Base-by-base conservation (phyloP, 2,329 filamentous ascomycete genomes). In the Penicillium brevicompactum region DNA sequence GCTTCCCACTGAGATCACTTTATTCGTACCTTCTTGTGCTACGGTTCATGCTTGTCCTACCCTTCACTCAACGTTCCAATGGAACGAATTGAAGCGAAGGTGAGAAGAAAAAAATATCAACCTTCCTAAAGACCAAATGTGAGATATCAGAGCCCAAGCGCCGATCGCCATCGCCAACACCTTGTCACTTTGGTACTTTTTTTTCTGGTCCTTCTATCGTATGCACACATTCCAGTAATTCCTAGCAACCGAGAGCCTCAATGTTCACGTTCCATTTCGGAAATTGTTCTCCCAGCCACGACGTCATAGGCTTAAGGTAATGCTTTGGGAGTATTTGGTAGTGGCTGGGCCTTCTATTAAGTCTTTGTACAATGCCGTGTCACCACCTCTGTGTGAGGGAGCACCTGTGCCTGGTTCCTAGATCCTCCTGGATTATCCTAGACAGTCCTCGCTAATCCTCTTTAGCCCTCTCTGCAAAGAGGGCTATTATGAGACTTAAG, bases 171-270 rank as follows among this genome's bases (percentile, higher is more conserved):
- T 27, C 24, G 41, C 41, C 41, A 43, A 42, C 16, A 2, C 16
- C 24, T 6, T 27, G 8, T 27, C 24, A 27, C 24, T 27, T 27
- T 27, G 24, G 24, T 27, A 27, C 24, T 27, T 27, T 27, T 27
- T 27, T 27, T 27, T 8, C 18, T 18, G 18, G 24, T 27, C 24
- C 24, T 27, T 27, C 24, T 27, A 18, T 18, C 18, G 18, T 18
- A 18, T 18, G 18, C 18, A 8, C 30, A 37, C 51, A 53, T 49
- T 53, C 51, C 8, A 37, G 9, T 10, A 48, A 65, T 60, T 60
- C 57, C 46, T 58, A 57, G 59, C 51, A 58, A 59, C 63, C 37
- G 42, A 46, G 30, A 53, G 51, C 51, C 51, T 49, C 50, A 51
- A 13, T 46, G 11, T 48, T 52, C 16, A 43, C 51, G 56, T 61